Conservation (phyloP, 768 basidiomycete species). For the Lentinula sp. region DNA sequence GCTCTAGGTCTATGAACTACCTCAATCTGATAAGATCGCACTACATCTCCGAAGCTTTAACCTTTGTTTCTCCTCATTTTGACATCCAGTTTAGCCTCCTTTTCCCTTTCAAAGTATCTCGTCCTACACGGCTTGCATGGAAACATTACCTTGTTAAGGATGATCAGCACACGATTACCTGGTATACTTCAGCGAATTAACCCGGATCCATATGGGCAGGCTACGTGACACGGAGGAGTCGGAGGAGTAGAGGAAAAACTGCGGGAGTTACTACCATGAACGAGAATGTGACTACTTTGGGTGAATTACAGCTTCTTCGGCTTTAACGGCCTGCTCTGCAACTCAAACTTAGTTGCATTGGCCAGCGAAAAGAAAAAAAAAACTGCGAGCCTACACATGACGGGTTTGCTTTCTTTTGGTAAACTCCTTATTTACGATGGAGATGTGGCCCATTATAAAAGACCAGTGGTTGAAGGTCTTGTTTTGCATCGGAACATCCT, state of each 20-base stretch:
- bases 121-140: background rate
- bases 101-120: background rate
- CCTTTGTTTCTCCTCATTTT: background rate
- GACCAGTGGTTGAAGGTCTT: too few species aligned
- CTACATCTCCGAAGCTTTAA: slow-evolving; percentile 1
- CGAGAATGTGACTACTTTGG: background rate
- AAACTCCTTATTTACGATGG: background rate
- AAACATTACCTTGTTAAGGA: background rate
- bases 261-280: background rate
- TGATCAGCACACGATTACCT: background rate
- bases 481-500: background rate
- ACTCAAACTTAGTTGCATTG: background rate
- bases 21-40: background rate
- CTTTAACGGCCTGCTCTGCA: background rate
- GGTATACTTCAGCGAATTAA: background rate
- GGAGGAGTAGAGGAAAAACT: slow-evolving; percentile 12
- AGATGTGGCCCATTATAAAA: background rate
- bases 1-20: background rate
- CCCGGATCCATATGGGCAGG: background rate
- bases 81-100: background rate
- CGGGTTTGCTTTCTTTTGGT: background rate
- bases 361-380: background rate
- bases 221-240: background rate
- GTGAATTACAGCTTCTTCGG: background rate
- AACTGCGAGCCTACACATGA: background rate